phyloP scores from a whole-genome alignment of 371 early-diverging fungal species.

The Mucor mucedo region DNA sequence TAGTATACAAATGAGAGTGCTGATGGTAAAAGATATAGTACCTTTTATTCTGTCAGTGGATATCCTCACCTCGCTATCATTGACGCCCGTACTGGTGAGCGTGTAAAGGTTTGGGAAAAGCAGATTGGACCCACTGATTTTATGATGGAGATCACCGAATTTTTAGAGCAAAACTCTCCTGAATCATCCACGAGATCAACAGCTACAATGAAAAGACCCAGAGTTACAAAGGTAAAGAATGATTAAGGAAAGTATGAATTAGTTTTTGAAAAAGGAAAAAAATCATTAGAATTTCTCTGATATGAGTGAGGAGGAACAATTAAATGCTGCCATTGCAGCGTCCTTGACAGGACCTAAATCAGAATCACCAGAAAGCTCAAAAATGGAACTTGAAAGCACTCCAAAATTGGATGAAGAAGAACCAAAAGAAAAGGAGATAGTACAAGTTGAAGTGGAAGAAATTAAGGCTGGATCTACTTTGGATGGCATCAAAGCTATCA shows the following conservation, averaged over 20 bases:
- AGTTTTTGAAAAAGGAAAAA: too few species aligned
- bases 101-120: constrained; percentile 70
- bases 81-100: constrained; percentile 84
- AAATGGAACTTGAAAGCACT: constrained; percentile 1
- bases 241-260: background rate
- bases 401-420: background rate
- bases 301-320: constrained; percentile 91
- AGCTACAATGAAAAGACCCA: constrained; percentile 30
- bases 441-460: constrained; percentile 18
- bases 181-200: constrained; percentile 22
- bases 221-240: constrained; percentile 31
- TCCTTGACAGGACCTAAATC: constrained; percentile 55
- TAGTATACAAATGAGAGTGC: constrained; percentile 67
- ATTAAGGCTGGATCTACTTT: constrained; percentile 39
- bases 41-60: constrained; percentile 69
- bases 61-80: constrained; percentile 89
- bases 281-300: constrained; percentile 52
- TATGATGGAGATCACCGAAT: constrained; percentile 69
- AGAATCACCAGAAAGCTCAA: constrained; percentile 12
- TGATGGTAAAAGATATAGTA: constrained; percentile 76
- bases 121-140: constrained; percentile 63
- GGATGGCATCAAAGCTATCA: constrained; percentile 53
- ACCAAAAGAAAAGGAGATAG: background rate
- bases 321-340: constrained; percentile 82
- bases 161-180: constrained; percentile 40